Conservation (phyloP, 805 yeast species). For the Tetrapisispora nanseiensis region DNA sequence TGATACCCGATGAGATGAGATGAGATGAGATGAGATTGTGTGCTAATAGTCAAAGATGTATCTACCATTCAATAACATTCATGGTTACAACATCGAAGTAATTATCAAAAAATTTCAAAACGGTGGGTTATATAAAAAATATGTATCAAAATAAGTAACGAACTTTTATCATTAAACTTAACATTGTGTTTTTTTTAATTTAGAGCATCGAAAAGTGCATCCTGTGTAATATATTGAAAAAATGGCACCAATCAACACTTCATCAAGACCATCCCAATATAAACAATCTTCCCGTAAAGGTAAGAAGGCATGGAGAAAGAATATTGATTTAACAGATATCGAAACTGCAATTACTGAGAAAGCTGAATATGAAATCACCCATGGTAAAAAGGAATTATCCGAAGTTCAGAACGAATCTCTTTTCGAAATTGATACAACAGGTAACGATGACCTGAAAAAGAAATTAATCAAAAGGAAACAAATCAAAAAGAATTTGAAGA, state of each 20-base stretch:
- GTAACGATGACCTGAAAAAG: constrained; percentile 38
- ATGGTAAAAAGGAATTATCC: constrained; percentile 25
- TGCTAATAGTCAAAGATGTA: too few species aligned
- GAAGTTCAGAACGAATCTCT: constrained; percentile 21
- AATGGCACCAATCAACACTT: constrained; percentile 14
- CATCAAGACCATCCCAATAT: constrained; percentile 44
- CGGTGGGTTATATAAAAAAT: too few species aligned
- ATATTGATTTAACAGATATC: constrained; percentile 77
- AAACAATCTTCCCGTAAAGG: constrained; percentile 83
- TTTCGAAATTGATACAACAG: constrained; percentile 54
- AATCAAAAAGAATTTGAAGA: constrained; percentile 40
- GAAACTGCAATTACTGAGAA: constrained; percentile 59
- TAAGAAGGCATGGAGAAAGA: constrained; percentile 92
- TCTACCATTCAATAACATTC: too few species aligned
- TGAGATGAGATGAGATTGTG: constrained; percentile 6
- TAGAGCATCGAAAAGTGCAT: not conserved
- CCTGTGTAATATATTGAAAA: not conserved
- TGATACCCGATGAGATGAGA: constrained; percentile 10
- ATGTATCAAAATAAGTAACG: too few species aligned
- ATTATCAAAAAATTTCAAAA: too few species aligned
- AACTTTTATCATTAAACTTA: too few species aligned
- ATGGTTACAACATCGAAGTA: too few species aligned
- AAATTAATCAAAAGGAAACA: constrained; percentile 33
- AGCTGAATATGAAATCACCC: constrained; percentile 44
- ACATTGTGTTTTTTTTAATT: too few species aligned